phyloP scores from a whole-genome alignment of 306 rosid genomes.

The Dalbergia oliveri region DNA sequence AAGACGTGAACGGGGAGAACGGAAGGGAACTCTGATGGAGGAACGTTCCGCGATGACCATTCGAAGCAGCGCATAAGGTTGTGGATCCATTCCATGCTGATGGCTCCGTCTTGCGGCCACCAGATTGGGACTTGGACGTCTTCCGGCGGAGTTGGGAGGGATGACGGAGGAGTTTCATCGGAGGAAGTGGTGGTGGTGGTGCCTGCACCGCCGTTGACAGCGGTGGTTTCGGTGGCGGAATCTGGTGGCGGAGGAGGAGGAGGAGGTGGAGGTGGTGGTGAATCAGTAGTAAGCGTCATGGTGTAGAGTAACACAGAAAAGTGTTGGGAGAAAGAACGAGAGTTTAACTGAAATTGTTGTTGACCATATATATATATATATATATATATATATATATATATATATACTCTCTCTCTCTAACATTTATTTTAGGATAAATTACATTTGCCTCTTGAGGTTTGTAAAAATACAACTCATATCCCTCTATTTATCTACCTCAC shows the following conservation, averaged over 20 bases:
- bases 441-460: no score
- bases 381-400: no score
- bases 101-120: slow-evolving; percentile 70
- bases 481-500: no score
- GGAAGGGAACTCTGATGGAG: slow-evolving; percentile 65
- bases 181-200: background rate
- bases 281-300: slow-evolving; percentile 48
- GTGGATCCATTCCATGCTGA: slow-evolving; percentile 66
- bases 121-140: slow-evolving; percentile 56
- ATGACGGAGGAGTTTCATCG: background rate
- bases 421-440: no score
- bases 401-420: no score
- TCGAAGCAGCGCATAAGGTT: slow-evolving; percentile 69
- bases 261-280: slow-evolving; percentile 34
- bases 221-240: slow-evolving; percentile 8
- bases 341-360: no score
- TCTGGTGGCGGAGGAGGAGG: slow-evolving; percentile 40
- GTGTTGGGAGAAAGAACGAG: background rate
- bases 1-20: slow-evolving; percentile 72
- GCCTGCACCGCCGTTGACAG: background rate
- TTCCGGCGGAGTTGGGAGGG: slow-evolving; percentile 44
- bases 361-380: background rate
- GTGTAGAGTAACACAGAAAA: slow-evolving; percentile 20
- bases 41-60: slow-evolving; percentile 70
- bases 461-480: no score